Base-by-base conservation (phyloP, 2,329 filamentous ascomycete species). In the Shiraia bambusicola region DNA sequence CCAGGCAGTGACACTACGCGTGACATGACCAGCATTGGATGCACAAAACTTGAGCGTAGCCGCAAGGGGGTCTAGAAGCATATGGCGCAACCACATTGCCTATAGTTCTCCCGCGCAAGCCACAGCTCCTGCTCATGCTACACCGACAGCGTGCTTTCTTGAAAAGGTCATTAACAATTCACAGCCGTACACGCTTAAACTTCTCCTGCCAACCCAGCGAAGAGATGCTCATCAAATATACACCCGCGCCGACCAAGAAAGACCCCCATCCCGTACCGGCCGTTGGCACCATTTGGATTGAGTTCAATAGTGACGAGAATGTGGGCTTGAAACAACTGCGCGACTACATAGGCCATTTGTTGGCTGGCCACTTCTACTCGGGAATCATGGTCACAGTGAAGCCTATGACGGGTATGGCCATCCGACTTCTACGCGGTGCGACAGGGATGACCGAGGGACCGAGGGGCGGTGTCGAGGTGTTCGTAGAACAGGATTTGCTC, bases 301-400 rank as follows among this genome's bases (percentile, higher is more conserved):
- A 97, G 73, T 98, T 98, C 77, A 86, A 88, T 64, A 74, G 80
- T 52, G 88, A 94, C 55, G 75, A 83, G 50, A 81, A 79, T 42
- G 85, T 97, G 46, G 93, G 93, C 56, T 88, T 95, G 65, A 90
- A 90, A 72, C 88, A 95, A 69, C 87, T 97, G 71, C 90, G 92
- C 69, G 77, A 80, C 43, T 98, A 96, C 71, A 89, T 90, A 58
- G 84, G 90, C 64, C 82, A 88, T 70, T 84, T 94, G 63, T 79
- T 83, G 59, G 77, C 83, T 54, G 83, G 90, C 70, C 84, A 87
- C 74, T 92, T 87, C 78, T 85, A 88, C 72, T 91, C 87, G 9
- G 93, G 93, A 52, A 88, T 98, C 68, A 88, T 96, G 73, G 82
- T 98, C 59, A 91, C 88, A 42, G 81, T 86, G 63, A 86, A 85